These are phyloP conservation scores for Paracamarosporium sp. DNA, from an alignment of 2,329 filamentous ascomycete species.

Conservation along the genomic window DNA sequence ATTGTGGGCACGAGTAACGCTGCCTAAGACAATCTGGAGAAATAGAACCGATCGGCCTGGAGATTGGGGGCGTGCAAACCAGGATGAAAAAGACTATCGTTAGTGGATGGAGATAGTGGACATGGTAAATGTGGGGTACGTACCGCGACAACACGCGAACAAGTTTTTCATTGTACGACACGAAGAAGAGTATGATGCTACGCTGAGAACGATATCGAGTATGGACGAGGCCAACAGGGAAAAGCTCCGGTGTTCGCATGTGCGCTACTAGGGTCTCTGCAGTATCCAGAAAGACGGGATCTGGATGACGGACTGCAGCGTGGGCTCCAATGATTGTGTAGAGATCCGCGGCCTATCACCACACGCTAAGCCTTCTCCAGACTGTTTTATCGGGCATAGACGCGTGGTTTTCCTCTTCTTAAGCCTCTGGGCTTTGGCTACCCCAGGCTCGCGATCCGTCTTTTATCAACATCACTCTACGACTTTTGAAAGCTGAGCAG, in stretches of 20 bases:
- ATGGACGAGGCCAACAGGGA: background rate
- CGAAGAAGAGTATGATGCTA: background rate
- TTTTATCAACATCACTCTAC: slow-evolving; percentile 11
- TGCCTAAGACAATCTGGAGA: background rate
- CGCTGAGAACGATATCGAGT: background rate
- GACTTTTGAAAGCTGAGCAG: slow-evolving; percentile 9
- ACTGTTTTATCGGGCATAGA: slow-evolving; percentile 29
- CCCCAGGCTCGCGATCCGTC: slow-evolving; percentile 5
- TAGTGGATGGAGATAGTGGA: background rate
- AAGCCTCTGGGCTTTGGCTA: slow-evolving; percentile 14
- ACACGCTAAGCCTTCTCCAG: slow-evolving; percentile 25
- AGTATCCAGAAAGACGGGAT: slow-evolving; percentile 11
- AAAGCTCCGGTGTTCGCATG: slow-evolving; percentile 2
- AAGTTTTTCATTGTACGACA: background rate
- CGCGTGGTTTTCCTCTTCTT: slow-evolving; percentile 19
- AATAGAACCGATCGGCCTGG: background rate
- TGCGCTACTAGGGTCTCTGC: slow-evolving; percentile 3
- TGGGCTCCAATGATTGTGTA: slow-evolving; percentile 12
- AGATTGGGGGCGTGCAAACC: background rate
- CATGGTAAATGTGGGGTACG: background rate
- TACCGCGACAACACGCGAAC: background rate
- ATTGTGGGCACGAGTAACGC: slow-evolving; percentile 24
- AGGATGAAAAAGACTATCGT: background rate
- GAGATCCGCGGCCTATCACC: slow-evolving; percentile 2
- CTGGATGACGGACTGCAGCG: slow-evolving; percentile 11